Base-by-base conservation (phyloP, 768 basidiomycete genomes). In the Tricholoma bakamatsutake region DNA sequence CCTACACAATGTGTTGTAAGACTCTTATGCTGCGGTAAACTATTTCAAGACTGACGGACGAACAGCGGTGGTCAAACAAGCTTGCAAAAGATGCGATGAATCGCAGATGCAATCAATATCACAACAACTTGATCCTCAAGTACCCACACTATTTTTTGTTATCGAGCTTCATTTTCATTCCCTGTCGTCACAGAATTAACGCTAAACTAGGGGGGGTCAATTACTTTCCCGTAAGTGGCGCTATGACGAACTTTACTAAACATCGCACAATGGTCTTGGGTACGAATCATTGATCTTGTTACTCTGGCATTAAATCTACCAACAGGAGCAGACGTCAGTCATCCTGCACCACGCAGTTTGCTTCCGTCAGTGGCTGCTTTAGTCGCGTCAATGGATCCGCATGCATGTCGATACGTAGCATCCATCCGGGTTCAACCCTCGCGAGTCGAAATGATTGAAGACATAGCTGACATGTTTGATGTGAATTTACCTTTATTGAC, bases 201-300 rank as follows among this genome's bases (percentile, higher is more conserved):
- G 82, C 80, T 0, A 84, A 85, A 61, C 73, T 87, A 0, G 85
- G 85, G 3, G 85, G 86, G 1, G 75, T 84, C 59, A 87, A 86
- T 61, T 77, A 75, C 13, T 68, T 81, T 10, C 86, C 85, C 15
- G 5, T 37, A 8, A 53, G 57, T 3, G 70, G 70, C 0, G 79
- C 81, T 1, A 76, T 79, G 2, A 11, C 24, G 1, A 59, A 45
- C 27, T 17, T 68, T 11, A 74, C 76, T 0, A 62, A 72, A 7
- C 71, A 73, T 52, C 81, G 80, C 0, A 84, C 85, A 0, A 78
- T 87, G 54, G 74, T 87, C 37, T 76, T 87, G 68, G 85, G 84
- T 65, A 56, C 18, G 18, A 8, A 21, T 13, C 3, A 18, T 51
- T 24, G 12, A 55, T 12, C 12, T 13, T 27, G 10, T 47, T 5